Percentiles rank a stretch among this genome's conserved stretches.
These are phyloP conservation scores for Penicillium silybi DNA, from an alignment of 495 filamentous ascomycete species.

Conservation along the genomic window DNA sequence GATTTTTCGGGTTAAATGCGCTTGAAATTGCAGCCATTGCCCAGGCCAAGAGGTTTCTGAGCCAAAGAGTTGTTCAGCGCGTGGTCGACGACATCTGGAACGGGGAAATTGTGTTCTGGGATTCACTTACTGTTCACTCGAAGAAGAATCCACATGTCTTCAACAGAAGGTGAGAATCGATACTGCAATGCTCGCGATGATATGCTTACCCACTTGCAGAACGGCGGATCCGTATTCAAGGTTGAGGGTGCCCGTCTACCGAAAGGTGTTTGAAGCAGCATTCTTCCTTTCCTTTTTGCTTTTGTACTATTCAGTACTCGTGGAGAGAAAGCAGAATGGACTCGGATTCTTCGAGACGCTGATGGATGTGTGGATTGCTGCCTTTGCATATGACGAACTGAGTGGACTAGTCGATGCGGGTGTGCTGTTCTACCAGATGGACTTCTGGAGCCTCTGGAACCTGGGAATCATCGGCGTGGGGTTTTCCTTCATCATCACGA, in stretches of 20 bases:
- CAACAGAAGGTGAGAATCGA: slow-evolving; percentile 51
- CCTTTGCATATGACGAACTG: slow-evolving; percentile 85
- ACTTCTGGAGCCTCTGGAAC: slow-evolving; percentile 91
- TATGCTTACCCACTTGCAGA: slow-evolving; percentile 23
- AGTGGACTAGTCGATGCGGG: slow-evolving; percentile 81
- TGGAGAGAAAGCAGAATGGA: slow-evolving; percentile 50
- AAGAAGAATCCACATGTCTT: slow-evolving; percentile 80
- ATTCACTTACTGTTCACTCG: slow-evolving; percentile 68
- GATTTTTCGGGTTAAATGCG: slow-evolving; percentile 76
- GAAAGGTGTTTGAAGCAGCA: slow-evolving; percentile 81
- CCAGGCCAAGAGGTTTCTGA: slow-evolving; percentile 87
- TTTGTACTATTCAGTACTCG: slow-evolving; percentile 81
- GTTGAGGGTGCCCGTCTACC: slow-evolving; percentile 84
- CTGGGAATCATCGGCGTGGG: slow-evolving; percentile 83
- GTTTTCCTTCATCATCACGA: slow-evolving; percentile 61
- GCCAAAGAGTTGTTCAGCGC: slow-evolving; percentile 79
- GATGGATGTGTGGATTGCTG: slow-evolving; percentile 68
- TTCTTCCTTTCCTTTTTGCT: slow-evolving; percentile 81
- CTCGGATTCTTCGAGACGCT: slow-evolving; percentile 50
- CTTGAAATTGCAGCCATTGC: slow-evolving; percentile 87
- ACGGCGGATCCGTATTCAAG: slow-evolving; percentile 79
- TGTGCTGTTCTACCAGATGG: slow-evolving; percentile 73
- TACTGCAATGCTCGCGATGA: background rate
- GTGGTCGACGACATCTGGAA: slow-evolving; percentile 89
- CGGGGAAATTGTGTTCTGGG: slow-evolving; percentile 91